A percentile compares a stretch with the other conserved stretches of the same genome.
phyloP scores from a whole-genome alignment of 768 basidiomycete species.

The Macrolepiota dolichaula region DNA sequence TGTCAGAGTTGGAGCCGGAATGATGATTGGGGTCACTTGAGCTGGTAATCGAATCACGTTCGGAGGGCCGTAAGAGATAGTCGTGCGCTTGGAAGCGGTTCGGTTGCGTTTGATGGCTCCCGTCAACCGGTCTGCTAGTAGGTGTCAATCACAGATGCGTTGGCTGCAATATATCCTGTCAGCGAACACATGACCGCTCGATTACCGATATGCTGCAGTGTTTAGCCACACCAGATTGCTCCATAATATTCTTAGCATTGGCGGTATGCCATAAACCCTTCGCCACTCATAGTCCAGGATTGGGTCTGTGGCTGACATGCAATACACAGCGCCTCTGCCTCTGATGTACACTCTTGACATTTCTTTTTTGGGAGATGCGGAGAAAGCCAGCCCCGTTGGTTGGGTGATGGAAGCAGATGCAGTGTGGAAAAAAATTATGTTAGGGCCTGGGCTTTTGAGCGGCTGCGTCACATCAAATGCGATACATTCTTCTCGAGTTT shows the following conservation, averaged over 20 bases:
- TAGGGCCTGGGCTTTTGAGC: constrained; percentile 2
- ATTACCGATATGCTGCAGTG: not conserved
- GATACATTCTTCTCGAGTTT: not conserved
- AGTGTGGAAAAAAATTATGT: not conserved
- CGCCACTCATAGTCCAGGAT: too few species aligned
- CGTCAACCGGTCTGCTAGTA: not conserved
- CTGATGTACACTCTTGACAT: not conserved
- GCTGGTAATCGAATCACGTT: not conserved
- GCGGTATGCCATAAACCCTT: not conserved
- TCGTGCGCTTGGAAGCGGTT: not conserved
- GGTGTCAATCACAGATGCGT: not conserved
- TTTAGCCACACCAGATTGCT: not conserved
- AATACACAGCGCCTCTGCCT: not conserved
- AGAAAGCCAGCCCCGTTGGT: not conserved
- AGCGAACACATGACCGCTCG: not conserved
- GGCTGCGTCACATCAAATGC: not conserved
- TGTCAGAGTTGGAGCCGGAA: constrained; percentile 3
- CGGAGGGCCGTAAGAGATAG: not conserved
- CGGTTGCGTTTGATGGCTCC: not conserved
- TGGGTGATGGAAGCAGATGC: not conserved
- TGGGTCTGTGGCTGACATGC: too few species aligned
- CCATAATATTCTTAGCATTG: not conserved
- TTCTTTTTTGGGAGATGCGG: not conserved
- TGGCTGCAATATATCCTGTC: not conserved
- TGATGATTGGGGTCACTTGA: not conserved